These are phyloP conservation scores for Parafenestella ontariensis DNA, from an alignment of 2,329 filamentous ascomycete genomes.

Conservation along the genomic window DNA sequence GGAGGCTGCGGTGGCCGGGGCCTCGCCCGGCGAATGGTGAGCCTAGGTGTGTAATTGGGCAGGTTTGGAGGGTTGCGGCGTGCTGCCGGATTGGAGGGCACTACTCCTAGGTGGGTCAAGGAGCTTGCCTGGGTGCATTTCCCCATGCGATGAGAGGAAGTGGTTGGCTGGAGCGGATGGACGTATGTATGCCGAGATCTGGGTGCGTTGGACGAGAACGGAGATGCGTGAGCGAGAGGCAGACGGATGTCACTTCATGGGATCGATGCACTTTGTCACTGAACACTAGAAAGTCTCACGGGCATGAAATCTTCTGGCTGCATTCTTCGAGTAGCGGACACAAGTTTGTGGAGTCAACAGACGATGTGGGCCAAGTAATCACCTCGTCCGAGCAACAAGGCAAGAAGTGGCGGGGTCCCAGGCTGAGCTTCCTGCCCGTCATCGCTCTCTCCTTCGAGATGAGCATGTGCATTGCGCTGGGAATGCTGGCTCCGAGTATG, in stretches of 20 bases:
- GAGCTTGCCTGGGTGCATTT: conserved; percentile 32
- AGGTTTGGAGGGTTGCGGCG: conserved; percentile 20
- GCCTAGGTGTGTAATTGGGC: conserved; percentile 12
- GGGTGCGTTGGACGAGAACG: conserved; percentile 6
- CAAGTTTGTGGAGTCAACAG: neutral
- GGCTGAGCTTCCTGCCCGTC: conserved; percentile 21
- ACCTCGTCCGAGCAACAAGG: conserved; percentile 3
- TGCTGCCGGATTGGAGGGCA: conserved; percentile 33
- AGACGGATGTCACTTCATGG: neutral
- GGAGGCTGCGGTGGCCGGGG: conserved; percentile 38
- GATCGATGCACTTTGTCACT: neutral
- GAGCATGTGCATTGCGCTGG: conserved; percentile 20
- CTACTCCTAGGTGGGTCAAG: conserved; percentile 29
- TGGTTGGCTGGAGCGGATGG: conserved; percentile 26
- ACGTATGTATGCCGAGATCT: conserved; percentile 21
- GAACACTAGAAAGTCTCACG: neutral
- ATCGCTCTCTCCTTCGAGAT: conserved; percentile 10
- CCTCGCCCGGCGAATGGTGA: conserved; percentile 28
- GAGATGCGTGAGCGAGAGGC: neutral
- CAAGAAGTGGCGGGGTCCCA: conserved; percentile 27
- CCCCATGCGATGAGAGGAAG: conserved; percentile 26
- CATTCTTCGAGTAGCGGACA: neutral
- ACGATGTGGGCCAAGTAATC: neutral
- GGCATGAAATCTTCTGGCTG: neutral
- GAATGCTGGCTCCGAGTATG: conserved; percentile 34